Conservation (phyloP, 495 filamentous ascomycete species). For the Amorphotheca resinae region DNA sequence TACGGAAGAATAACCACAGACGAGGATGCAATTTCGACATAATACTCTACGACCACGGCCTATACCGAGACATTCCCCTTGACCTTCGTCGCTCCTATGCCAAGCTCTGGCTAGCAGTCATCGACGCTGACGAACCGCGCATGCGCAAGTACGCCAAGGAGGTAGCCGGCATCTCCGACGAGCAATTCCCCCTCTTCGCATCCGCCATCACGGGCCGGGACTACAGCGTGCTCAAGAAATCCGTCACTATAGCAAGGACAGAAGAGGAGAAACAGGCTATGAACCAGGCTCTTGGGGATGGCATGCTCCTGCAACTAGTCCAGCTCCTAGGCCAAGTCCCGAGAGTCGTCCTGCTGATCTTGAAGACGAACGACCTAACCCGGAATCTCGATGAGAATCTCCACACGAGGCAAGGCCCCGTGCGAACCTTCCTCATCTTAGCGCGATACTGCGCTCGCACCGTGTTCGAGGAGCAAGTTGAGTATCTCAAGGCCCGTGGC, state of each 20-base stretch:
- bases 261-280: slow-evolving; percentile 70
- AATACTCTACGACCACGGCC: slow-evolving; percentile 93
- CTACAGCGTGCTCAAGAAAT: slow-evolving; percentile 56
- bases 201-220: slow-evolving; percentile 94
- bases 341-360: slow-evolving; percentile 80
- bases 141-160: slow-evolving; percentile 86
- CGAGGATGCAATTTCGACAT: slow-evolving; percentile 74
- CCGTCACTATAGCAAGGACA: slow-evolving; percentile 48
- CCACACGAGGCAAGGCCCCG: slow-evolving; percentile 76
- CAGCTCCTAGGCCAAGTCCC: slow-evolving; percentile 83
- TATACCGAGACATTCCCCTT: slow-evolving; percentile 85
- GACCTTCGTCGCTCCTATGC: slow-evolving; percentile 76
- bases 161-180: slow-evolving; percentile 80
- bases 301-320: slow-evolving; percentile 76
- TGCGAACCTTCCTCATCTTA: slow-evolving; percentile 84
- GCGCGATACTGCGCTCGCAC: slow-evolving; percentile 84
- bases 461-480: slow-evolving; percentile 78
- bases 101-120: slow-evolving; percentile 93
- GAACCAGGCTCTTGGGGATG: slow-evolving; percentile 69
- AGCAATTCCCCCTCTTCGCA: slow-evolving; percentile 91
- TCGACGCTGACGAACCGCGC: slow-evolving; percentile 66
- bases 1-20: slow-evolving; percentile 55
- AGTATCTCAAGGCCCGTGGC: slow-evolving; percentile 41
- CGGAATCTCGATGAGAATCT: slow-evolving; percentile 89
- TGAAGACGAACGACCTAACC: slow-evolving; percentile 97